Base-by-base conservation (phyloP, 257 asterid species). In the Solanum habrochaites region DNA sequence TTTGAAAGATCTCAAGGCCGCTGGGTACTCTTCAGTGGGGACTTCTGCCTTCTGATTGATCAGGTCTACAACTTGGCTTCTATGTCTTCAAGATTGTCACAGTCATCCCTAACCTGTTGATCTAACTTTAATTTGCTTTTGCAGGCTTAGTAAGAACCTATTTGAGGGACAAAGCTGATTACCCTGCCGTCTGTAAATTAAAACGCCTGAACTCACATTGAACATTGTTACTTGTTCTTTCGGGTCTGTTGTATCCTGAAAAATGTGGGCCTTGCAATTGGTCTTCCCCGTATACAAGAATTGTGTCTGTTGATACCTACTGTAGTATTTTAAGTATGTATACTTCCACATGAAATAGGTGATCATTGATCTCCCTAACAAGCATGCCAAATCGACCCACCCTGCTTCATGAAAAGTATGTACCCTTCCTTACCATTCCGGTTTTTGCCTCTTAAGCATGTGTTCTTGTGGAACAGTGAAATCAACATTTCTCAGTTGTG, bases 1-100 rank as follows among this genome's bases (percentile, higher is more conserved):
- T 83, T 86, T 96, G 91, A 96, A 96, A 91, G 99, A 95, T 75
- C 94, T 92, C 43, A 94, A 87, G 81, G 96, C 97, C n/a, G 95
- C 97, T 89, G 98, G 98, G 80, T 96, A 91, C 92, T 94, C 98
- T 71, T 94, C 98, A 2, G 95, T 94, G 32, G 98, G 98, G n/a
- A 90, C 97, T 60, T 95, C 98, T 69, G 58, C 91, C 81, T 94
- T 95, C 90, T 90, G 90, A 90, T 87, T 88, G 83, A 40, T 74
- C 88, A 91, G 95, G 94, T 94, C 80, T 27, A 29, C 67, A 40
- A 47, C 69, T 80, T 47, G 5, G 43, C 43, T 23, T 80, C 31
- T 31, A 29, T 27, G 85, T 80, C 85, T 45, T 80, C 67, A 47
- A 47, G 85, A 47, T 29, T 80, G 85, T 18, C 0, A 20, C 20